Percentiles rank a stretch among this genome's conserved stretches.
Evolutionary conservation across 176 grass and related monocot species (phyloP).

Genomic region (Carex parvula): DNA sequence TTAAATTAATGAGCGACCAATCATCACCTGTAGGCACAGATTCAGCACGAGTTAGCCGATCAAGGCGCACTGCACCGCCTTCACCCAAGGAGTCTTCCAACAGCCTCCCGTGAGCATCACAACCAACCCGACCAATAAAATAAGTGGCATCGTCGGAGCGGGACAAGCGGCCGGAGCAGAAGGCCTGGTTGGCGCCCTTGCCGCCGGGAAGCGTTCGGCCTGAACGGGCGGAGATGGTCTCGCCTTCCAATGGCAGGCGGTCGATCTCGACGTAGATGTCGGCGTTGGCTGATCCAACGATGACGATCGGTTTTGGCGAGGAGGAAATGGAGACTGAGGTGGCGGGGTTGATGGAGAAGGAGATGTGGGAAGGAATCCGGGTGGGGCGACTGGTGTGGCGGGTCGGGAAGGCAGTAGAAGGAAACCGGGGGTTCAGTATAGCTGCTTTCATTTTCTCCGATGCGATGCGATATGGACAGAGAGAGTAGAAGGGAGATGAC

Average conservation of each 20-base stretch:
- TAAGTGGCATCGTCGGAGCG: conserved; percentile 43
- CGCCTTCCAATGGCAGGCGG: conserved; percentile 61
- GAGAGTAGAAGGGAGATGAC: too few species aligned
- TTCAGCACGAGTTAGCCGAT: conserved; percentile 45
- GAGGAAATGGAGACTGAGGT: conserved; percentile 20
- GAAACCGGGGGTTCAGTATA: background rate
- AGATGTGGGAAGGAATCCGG: background rate
- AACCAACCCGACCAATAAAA: conserved; percentile 73
- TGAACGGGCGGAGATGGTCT: conserved; percentile 52
- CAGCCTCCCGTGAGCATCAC: conserved; percentile 79
- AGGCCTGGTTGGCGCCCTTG: conserved; percentile 45
- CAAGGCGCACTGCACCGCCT: conserved; percentile 52
- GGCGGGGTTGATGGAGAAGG: conserved; percentile 1
- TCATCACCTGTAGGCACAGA: conserved; percentile 36
- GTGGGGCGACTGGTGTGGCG: background rate
- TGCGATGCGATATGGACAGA: too few species aligned
- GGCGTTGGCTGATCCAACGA: conserved; percentile 93
- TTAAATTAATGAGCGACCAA: background rate
- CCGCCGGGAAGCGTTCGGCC: conserved; percentile 37
- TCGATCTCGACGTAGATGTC: conserved; percentile 97
- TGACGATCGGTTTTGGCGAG: conserved; percentile 46
- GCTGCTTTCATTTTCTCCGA: conserved; percentile 29
- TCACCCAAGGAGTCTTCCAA: conserved; percentile 68
- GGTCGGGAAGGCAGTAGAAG: conserved; percentile 29
- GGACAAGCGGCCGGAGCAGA: conserved; percentile 69